A percentile compares a stretch with the other conserved stretches of the same genome.
Conservation (phyloP, 2,329 filamentous ascomycete genomes). For the Nemania sp. region DNA sequence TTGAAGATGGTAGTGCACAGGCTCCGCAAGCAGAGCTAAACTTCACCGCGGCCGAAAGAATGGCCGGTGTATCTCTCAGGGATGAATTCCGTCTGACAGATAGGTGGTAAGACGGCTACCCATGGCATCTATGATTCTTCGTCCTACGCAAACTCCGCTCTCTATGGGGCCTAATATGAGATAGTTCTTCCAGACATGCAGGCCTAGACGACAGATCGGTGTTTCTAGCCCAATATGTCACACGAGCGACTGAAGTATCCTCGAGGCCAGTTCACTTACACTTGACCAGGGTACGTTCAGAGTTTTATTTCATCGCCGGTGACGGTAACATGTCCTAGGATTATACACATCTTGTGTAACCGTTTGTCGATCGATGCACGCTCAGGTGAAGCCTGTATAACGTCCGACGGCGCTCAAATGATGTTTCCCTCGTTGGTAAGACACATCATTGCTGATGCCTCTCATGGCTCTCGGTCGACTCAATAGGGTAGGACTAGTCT, state of each 20-base stretch:
- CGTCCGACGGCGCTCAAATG: not conserved
- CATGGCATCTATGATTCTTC: constrained; percentile 29
- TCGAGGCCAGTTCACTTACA: not conserved
- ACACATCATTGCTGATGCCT: not conserved
- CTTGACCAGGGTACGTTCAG: not conserved
- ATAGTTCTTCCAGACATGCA: constrained; percentile 30
- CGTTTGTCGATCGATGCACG: not conserved
- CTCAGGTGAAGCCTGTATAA: not conserved
- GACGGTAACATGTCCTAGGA: not conserved
- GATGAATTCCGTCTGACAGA: constrained; percentile 25
- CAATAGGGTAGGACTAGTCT: not conserved
- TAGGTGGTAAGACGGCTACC: constrained; percentile 26
- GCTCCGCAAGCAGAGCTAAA: constrained; percentile 26
- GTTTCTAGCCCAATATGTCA: constrained; percentile 21
- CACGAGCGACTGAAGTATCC: constrained; percentile 11
- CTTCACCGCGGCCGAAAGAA: constrained; percentile 27
- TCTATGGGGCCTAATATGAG: constrained; percentile 29
- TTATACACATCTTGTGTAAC: not conserved
- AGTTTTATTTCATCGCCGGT: not conserved
- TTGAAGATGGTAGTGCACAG: constrained; percentile 24
- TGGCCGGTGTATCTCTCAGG: constrained; percentile 26
- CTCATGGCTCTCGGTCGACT: not conserved
- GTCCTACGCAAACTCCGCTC: constrained; percentile 38
- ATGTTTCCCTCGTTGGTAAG: not conserved
- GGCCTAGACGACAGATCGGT: constrained; percentile 20